These are phyloP conservation scores for Aspergillus leporis DNA, from an alignment of 495 filamentous ascomycete species.

Conservation along the genomic window DNA sequence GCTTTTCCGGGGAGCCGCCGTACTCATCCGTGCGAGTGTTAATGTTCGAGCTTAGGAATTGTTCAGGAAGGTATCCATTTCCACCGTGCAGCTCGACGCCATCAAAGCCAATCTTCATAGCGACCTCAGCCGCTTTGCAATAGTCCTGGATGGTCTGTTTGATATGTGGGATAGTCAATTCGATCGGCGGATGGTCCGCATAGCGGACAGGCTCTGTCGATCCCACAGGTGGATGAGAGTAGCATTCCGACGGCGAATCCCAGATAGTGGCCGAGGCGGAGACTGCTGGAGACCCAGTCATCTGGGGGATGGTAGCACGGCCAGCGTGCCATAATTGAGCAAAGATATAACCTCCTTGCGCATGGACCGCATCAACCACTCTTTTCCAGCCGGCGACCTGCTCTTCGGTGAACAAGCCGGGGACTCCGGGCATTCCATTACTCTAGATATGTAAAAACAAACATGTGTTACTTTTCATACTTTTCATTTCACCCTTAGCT, in stretches of 20 bases:
- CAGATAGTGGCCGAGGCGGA: conserved; percentile 40
- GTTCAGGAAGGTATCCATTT: conserved; percentile 53
- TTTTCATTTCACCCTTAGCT: neutral
- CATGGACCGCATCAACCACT: conserved; percentile 54
- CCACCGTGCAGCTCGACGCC: conserved; percentile 52
- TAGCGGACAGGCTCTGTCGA: conserved; percentile 40
- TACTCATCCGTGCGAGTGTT: conserved; percentile 51
- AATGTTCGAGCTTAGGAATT: conserved; percentile 46
- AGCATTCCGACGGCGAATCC: conserved; percentile 42
- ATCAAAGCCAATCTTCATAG: conserved; percentile 40
- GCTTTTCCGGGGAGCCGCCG: conserved; percentile 50
- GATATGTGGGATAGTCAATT: conserved; percentile 46
- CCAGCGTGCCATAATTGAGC: conserved; percentile 56
- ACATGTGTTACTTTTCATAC: neutral
- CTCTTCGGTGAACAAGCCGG: conserved; percentile 49
- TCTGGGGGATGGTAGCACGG: conserved; percentile 47
- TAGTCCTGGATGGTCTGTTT: conserved; percentile 27
- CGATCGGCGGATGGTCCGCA: conserved; percentile 45
- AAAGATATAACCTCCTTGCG: conserved; percentile 53
- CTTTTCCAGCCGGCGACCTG: conserved; percentile 52
- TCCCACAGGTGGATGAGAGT: conserved; percentile 36
- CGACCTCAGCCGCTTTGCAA: conserved; percentile 32
- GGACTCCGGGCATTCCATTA: conserved; percentile 49
- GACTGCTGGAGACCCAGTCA: conserved; percentile 41
- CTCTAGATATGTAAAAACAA: conserved; percentile 19